Evolutionary conservation across 2,329 filamentous ascomycete genomes (phyloP), one percentile per base, ranked within the genome.

Genomic region (Colletotrichum lentis): DNA sequence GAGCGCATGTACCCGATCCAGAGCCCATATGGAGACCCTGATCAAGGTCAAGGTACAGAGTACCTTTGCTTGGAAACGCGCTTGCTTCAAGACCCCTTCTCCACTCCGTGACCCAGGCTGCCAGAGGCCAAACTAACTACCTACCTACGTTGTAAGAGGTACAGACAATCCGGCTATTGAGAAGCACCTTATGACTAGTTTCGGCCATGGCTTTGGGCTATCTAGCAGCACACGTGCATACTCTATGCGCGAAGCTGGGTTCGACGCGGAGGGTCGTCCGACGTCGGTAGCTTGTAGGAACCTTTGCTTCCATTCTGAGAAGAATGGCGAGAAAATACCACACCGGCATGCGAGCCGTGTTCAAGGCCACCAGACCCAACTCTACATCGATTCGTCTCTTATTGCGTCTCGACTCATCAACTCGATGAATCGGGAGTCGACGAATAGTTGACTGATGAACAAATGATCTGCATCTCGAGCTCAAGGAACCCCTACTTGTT

Each of bases 41-140:
- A 22, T 18, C 47, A 39, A 61, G 56, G 62, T 65, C 56, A 8
- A 47, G 62, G 49, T 54, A 61, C 56, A 8, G 41, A 56, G 49
- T 54, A 61, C 62, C 62, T 65, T 61, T 20, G 41, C 39, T 63
- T 67, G 64, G 59, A 67, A 63, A 63, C 64, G 64, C 52, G 59
- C 59, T 57, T 63, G 64, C 50, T 63, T 67, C 59, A 57, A n/a
- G 24, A 63, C 31, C 31, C 31, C 31, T 7, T 7, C 31, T 35
- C 31, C 31, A 35, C 31, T 35, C 8, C 31, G 31, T 10, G 10
- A 12, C 16, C 43, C 16, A 20, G 56, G 43, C 18, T 35, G 31
- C 31, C 56, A 24, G 43, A 35, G n/a, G 27, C 27, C 54, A 35
- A 31, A 24, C 47, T 50, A 14, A 7, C 3, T 49, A 49, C 44